Conservation (phyloP, 192 early-diverging fungal species). For the Hyaloraphidium curvatum region DNA sequence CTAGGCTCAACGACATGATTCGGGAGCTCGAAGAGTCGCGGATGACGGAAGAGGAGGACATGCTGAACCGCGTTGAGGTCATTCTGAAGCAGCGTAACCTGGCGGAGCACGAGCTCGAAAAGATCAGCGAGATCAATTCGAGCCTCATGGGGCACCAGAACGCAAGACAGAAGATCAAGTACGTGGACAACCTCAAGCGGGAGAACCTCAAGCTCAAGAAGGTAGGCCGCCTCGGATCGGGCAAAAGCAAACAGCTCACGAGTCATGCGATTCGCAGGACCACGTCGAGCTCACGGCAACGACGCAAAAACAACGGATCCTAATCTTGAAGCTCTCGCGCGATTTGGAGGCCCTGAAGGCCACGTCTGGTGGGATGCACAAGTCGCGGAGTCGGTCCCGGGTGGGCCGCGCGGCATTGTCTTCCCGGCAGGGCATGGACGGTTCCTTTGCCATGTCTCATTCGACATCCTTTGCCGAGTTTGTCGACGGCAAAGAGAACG, state of each 20-base stretch:
- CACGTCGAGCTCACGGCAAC: not conserved
- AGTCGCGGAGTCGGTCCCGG: no score
- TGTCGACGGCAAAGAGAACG: no score
- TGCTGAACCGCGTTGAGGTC: not conserved
- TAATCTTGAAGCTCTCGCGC: constrained; percentile 1
- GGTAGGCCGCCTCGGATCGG: not conserved
- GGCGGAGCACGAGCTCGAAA: not conserved
- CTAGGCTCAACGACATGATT: not conserved
- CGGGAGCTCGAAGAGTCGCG: not conserved
- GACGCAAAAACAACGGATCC: not conserved
- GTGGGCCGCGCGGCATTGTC: no score
- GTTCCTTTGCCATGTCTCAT: no score
- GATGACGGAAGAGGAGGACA: not conserved
- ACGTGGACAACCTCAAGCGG: not conserved
- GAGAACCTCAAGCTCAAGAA: constrained; percentile 2
- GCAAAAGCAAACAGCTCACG: no score
- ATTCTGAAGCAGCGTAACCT: constrained; percentile 2
- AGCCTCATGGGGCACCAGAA: constrained; percentile 1
- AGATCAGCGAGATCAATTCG: not conserved
- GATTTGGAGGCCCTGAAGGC: not conserved
- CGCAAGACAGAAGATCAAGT: not conserved
- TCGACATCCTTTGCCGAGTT: no score
- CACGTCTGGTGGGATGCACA: no score
- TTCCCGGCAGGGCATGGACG: no score
- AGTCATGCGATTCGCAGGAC: no score